Conservation (phyloP, 2,329 filamentous ascomycete genomes). For the Gnomoniopsis smithogilvyi region DNA sequence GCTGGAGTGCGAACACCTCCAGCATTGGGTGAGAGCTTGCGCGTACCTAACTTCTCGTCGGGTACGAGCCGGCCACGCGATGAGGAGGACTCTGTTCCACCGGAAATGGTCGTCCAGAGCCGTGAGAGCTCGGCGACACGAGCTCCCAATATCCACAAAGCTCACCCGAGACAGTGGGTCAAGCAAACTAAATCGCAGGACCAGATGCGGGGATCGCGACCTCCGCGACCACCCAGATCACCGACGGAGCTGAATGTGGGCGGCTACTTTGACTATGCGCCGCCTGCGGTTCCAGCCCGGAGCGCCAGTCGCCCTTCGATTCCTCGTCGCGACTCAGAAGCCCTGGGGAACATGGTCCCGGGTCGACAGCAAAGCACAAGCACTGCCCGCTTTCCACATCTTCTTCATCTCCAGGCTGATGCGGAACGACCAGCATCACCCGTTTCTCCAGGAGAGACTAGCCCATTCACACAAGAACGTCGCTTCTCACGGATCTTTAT, state of each 20-base stretch:
- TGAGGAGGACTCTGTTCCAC: conserved; percentile 13
- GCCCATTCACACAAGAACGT: conserved; percentile 24
- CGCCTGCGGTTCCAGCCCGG: conserved; percentile 48
- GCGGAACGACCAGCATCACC: conserved; percentile 21
- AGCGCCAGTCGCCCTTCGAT: conserved; percentile 52
- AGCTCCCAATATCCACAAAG: conserved; percentile 27
- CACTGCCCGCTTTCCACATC: conserved; percentile 42
- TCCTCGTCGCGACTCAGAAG: conserved; percentile 41
- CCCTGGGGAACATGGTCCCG: conserved; percentile 29
- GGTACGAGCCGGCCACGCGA: conserved; percentile 25
- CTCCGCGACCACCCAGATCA: conserved; percentile 49
- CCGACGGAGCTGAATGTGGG: conserved; percentile 31
- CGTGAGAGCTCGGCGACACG: conserved; percentile 20
- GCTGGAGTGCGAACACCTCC: conserved; percentile 37
- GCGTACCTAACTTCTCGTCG: conserved; percentile 48
- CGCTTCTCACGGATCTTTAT: conserved; percentile 38
- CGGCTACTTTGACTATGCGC: conserved; percentile 25
- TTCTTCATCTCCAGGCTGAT: conserved; percentile 31
- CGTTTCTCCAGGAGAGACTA: conserved; percentile 27
- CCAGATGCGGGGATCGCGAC: conserved; percentile 40
- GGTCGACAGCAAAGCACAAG: conserved; percentile 44
- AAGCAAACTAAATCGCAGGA: conserved; percentile 48
- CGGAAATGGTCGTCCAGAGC: conserved; percentile 18
- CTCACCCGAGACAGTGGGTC: conserved; percentile 33
- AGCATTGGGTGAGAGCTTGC: conserved; percentile 36